Percentiles rank a stretch among this genome's conserved stretches.
These are phyloP conservation scores for Aspergillus sp. DNA, from an alignment of 2,329 filamentous ascomycete genomes.

Conservation along the genomic window DNA sequence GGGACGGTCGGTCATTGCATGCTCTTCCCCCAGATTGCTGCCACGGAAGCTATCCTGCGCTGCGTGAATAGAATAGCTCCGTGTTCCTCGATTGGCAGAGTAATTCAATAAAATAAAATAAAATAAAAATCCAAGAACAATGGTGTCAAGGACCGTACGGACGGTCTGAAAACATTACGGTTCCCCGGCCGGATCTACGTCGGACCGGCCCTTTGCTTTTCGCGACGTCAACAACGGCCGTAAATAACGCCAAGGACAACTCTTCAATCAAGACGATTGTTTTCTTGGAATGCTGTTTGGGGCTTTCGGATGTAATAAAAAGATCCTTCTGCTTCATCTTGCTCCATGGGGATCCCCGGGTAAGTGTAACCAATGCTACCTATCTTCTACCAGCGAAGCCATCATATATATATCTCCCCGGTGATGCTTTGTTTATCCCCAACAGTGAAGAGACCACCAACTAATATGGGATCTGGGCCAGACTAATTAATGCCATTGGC, in stretches of 20 bases:
- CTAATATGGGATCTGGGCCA: conserved; percentile 31
- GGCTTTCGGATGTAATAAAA: background rate
- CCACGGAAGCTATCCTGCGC: background rate
- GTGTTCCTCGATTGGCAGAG: background rate
- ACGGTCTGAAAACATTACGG: too few relatives aligned
- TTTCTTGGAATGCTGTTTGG: conserved; percentile 2
- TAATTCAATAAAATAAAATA: background rate
- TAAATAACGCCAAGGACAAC: background rate
- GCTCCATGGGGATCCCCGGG: conserved; percentile 39
- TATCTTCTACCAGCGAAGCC: background rate
- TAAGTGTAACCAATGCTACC: conserved; percentile 17
- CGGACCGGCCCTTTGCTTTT: conserved; percentile 23
- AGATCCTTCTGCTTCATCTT: background rate
- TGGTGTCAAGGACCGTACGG: background rate
- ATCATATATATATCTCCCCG: conserved; percentile 3
- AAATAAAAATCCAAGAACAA: background rate
- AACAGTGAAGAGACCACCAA: conserved; percentile 6
- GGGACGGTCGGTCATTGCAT: conserved; percentile 5
- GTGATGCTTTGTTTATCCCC: background rate
- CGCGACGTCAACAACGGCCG: conserved; percentile 16
- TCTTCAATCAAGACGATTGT: too few relatives aligned
- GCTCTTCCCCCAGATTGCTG: conserved; percentile 3
- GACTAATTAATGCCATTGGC: conserved; percentile 86
- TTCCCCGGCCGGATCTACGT: conserved; percentile 25
- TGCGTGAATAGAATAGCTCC: background rate